Percentiles rank a stretch among this genome's conserved stretches.
These are phyloP conservation scores for Erucastrum elatum DNA, from an alignment of 345 rosid genomes.

Conservation along the genomic window DNA sequence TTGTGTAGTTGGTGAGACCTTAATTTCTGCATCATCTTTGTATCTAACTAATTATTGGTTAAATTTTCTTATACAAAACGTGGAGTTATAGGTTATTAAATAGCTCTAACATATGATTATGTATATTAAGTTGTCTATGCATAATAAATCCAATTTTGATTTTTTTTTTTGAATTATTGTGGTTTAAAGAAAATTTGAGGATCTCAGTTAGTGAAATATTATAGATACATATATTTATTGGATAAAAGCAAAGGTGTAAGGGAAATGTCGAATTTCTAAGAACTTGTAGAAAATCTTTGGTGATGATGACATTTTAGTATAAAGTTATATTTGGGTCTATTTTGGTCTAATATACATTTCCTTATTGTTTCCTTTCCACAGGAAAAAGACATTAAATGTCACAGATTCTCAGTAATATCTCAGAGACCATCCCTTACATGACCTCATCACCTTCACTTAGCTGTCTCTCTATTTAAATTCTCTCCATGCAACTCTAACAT, in stretches of 20 bases:
- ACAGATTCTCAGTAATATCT: constrained; percentile 37
- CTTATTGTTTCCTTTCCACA: constrained; percentile 13
- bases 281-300: neutral
- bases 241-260: neutral
- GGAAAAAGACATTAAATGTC: constrained; percentile 33
- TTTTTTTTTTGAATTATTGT: neutral
- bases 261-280: neutral
- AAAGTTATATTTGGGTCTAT: neutral
- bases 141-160: neutral
- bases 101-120: neutral
- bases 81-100: neutral
- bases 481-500: constrained; percentile 37
- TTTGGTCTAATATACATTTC: constrained; percentile 16
- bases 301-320: constrained; percentile 16
- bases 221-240: neutral
- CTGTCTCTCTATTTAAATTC: constrained; percentile 41
- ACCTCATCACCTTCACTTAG: constrained; percentile 33
- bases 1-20: neutral
- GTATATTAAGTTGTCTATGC: neutral
- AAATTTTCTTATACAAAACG: neutral
- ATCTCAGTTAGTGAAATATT: neutral
- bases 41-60: neutral
- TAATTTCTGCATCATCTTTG: neutral
- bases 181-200: neutral
- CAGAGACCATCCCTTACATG: constrained; percentile 32